Evolutionary conservation across 2,329 filamentous ascomycete species (phyloP), one percentile per base, ranked within the genome.

Genomic region (Ilyonectria destructans): DNA sequence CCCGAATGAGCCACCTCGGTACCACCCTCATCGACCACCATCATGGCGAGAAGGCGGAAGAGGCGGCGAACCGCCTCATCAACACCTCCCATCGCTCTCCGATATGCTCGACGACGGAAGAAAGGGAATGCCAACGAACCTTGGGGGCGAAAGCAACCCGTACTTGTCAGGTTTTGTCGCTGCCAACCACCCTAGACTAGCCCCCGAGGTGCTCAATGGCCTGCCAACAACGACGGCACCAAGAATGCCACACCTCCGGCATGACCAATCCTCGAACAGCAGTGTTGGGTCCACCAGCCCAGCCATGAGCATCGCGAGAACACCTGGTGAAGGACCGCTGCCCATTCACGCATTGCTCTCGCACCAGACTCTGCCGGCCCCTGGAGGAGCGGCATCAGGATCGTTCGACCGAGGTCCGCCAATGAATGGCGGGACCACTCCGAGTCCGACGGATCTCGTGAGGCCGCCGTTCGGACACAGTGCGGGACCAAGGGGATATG

Each of bases 321-420:
- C 84, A 5, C 82, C 85, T 0, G 83, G 85, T 54, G 87, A 89
- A 43, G 84, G 85, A 0, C 81, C 85, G 1, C 71, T 89, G 12
- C 86, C 88, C 1, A 89, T 89, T 26, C 87, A 89, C 69, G 84
- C 87, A 0, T 79, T 90, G 0, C 77, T 89, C 21, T 83, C 83
- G 2, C 82, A 83, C 23, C 84, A 84, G 66, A 71, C 77, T 9
- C 67, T 79, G 21, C 59, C 70, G 56, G 48, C 67, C 12, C 67
- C 74, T n/a, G 64, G 51, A 9, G 55, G 66, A 45, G 46, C 69
- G n/a, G 58, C 62, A 6, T 37, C 62, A 35, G 61, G 68, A 33
- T 56, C 60, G 23, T 74, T 72, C 48, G 75, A 77, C 58, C 72
- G 71, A 54, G 69, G 62, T 37, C 70, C 66, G 15, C 68, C 76